Conservation (phyloP, 257 asterid genomes). For the Scutellaria baicalensis region DNA sequence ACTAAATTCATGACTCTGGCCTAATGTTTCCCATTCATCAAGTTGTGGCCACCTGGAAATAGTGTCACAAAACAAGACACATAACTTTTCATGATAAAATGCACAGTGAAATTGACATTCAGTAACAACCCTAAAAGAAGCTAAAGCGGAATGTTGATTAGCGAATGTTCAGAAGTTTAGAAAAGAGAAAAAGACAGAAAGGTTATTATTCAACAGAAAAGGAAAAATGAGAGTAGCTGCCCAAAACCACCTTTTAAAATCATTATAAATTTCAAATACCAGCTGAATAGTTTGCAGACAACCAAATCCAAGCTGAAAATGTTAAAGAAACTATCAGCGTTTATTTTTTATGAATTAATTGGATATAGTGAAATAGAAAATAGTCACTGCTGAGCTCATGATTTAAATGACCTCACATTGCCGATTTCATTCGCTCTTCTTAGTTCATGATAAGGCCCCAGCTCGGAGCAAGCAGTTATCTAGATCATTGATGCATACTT, state of each 20-base stretch:
- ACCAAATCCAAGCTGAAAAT: background rate
- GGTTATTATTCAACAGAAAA: background rate
- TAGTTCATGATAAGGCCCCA: background rate
- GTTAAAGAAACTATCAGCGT: background rate
- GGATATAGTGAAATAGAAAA: no score
- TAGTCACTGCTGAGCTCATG: no score
- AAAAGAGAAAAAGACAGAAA: background rate
- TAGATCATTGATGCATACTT: background rate
- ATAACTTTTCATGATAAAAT: background rate
- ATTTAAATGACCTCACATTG: background rate
- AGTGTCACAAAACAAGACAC: background rate
- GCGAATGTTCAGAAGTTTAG: no score
- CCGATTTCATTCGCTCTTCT: background rate
- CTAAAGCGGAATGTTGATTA: no score
- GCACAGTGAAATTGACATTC: background rate
- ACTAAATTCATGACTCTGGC: conserved; percentile 66
- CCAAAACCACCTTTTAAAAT: no score
- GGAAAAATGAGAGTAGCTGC: background rate
- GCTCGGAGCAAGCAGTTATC: background rate
- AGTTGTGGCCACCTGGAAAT: conserved; percentile 62
- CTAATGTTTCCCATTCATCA: conserved; percentile 72
- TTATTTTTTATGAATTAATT: no score
- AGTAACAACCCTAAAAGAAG: background rate
- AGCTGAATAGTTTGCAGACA: background rate
- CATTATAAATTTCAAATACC: background rate